phyloP scores from a whole-genome alignment of 2,329 filamentous ascomycete species.

The Plectosphaerella plurivora region DNA sequence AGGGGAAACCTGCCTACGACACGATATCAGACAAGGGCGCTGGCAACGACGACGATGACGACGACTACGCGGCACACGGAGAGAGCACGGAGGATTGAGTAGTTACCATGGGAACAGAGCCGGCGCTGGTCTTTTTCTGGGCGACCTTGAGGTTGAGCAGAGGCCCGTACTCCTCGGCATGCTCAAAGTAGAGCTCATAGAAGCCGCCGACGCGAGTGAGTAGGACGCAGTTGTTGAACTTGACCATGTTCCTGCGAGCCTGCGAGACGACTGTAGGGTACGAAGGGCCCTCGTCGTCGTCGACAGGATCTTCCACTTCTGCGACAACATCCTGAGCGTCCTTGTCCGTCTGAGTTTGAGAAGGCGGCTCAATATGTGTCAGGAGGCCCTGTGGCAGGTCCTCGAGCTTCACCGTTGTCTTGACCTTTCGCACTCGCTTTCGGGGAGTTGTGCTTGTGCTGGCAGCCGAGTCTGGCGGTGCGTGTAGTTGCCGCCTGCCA shows the following conservation, averaged over 20 bases:
- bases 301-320: slow-evolving; percentile 31
- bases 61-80: slow-evolving; percentile 7
- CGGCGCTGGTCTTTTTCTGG: slow-evolving; percentile 68
- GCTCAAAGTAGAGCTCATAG: slow-evolving; percentile 96
- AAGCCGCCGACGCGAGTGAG: slow-evolving; percentile 92
- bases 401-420: slow-evolving; percentile 46
- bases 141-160: slow-evolving; percentile 84
- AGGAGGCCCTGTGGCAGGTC: slow-evolving; percentile 48
- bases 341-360: background rate
- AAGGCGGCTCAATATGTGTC: slow-evolving; percentile 24
- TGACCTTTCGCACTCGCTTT: slow-evolving; percentile 49
- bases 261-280: slow-evolving; percentile 91
- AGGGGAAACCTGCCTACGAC: slow-evolving; percentile 80
- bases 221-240: slow-evolving; percentile 85
- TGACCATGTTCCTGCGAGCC: slow-evolving; percentile 82
- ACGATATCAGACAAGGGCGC: slow-evolving; percentile 15
- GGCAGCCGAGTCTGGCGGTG: too few species aligned
- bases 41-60: slow-evolving; percentile 5
- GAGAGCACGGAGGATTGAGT: slow-evolving; percentile 1
- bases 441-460: slow-evolving; percentile 14
- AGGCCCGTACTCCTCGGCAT: slow-evolving; percentile 84
- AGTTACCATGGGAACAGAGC: slow-evolving; percentile 77
- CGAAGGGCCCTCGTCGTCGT: slow-evolving; percentile 38
- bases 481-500: background rate
- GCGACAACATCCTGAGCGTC: slow-evolving; percentile 6